phyloP scores from a whole-genome alignment of 2,329 filamentous ascomycete genomes.

The Tricladium varicosporioides region DNA sequence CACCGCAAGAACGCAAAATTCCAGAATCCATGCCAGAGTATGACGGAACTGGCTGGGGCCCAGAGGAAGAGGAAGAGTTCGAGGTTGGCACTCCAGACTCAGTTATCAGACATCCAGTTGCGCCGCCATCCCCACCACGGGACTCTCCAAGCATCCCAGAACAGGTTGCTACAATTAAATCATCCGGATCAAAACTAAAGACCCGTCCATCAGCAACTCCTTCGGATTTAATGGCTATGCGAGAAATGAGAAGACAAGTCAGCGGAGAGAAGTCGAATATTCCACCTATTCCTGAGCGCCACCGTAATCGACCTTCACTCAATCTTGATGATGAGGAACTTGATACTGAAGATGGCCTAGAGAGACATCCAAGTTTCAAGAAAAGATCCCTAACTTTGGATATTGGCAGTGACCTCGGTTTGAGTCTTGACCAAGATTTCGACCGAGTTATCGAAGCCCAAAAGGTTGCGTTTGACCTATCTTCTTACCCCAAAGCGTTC shows the following conservation, averaged over 20 bases:
- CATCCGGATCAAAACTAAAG: constrained; percentile 82
- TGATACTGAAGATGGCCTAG: constrained; percentile 33
- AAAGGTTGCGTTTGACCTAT: constrained; percentile 71
- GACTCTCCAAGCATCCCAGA: constrained; percentile 70
- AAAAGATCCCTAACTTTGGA: constrained; percentile 80
- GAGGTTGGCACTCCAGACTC: constrained; percentile 80
- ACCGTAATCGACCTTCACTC: constrained; percentile 53
- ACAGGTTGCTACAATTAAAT: constrained; percentile 82
- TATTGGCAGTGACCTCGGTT: constrained; percentile 70
- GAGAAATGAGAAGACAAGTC: constrained; percentile 79
- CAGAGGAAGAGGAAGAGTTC: constrained; percentile 47
- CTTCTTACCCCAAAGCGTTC: constrained; percentile 24
- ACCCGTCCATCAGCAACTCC: constrained; percentile 86
- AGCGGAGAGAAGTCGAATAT: constrained; percentile 67
- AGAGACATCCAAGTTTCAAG: constrained; percentile 70
- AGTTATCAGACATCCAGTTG: constrained; percentile 76
- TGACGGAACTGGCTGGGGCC: constrained; percentile 60
- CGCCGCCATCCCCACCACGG: constrained; percentile 27
- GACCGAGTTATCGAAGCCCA: constrained; percentile 92
- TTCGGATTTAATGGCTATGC: constrained; percentile 80
- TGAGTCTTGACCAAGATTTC: constrained; percentile 89
- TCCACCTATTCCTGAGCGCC: constrained; percentile 60
- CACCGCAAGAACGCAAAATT: constrained; percentile 29
- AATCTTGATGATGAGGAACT: constrained; percentile 39
- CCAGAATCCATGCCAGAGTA: constrained; percentile 59